phyloP scores from a whole-genome alignment of 1,284 basidiomycete genomes.

The Mycosarcoma maydis region DNA sequence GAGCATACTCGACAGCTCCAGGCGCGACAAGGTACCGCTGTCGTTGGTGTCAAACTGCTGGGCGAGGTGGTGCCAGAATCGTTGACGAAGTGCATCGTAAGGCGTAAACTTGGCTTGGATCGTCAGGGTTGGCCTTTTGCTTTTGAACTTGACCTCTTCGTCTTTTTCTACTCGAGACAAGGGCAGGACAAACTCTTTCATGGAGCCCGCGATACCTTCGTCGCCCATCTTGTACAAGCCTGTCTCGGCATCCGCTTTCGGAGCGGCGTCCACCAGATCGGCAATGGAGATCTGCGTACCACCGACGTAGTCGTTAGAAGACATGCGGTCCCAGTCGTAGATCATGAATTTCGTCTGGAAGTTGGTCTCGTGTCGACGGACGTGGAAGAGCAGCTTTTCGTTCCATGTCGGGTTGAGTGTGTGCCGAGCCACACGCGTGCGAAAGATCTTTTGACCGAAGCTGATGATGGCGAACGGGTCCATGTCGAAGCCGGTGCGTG shows the following conservation, averaged over 20 bases:
- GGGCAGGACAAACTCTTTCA: conserved; percentile 50
- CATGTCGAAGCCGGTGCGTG: conserved; percentile 85
- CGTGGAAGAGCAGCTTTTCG: conserved; percentile 95
- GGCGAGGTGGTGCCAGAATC: conserved; percentile 89
- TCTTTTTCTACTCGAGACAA: conserved; percentile 44
- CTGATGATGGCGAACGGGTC: conserved; percentile 95
- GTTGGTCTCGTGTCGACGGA: conserved; percentile 82
- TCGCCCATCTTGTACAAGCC: conserved; percentile 51
- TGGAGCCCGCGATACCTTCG: conserved; percentile 28
- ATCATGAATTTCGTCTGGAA: conserved; percentile 58
- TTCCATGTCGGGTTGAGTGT: conserved; percentile 88
- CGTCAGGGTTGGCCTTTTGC: conserved; percentile 38
- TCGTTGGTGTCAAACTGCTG: conserved; percentile 92
- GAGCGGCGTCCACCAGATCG: conserved; percentile 53
- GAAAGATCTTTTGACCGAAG: conserved; percentile 95
- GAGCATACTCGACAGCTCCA: conserved; percentile 94
- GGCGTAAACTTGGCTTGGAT: conserved; percentile 90
- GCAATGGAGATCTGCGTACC: conserved; percentile 43
- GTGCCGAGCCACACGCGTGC: conserved; percentile 75
- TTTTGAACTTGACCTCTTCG: conserved; percentile 52
- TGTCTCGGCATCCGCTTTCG: conserved; percentile 51
- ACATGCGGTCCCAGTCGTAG: conserved; percentile 66
- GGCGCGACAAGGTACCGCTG: conserved; percentile 77
- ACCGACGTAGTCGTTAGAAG: conserved; percentile 62
- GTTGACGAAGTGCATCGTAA: conserved; percentile 73